phyloP scores from a whole-genome alignment of 164 flowering plant genomes.

The Nymphaea thermarum region DNA sequence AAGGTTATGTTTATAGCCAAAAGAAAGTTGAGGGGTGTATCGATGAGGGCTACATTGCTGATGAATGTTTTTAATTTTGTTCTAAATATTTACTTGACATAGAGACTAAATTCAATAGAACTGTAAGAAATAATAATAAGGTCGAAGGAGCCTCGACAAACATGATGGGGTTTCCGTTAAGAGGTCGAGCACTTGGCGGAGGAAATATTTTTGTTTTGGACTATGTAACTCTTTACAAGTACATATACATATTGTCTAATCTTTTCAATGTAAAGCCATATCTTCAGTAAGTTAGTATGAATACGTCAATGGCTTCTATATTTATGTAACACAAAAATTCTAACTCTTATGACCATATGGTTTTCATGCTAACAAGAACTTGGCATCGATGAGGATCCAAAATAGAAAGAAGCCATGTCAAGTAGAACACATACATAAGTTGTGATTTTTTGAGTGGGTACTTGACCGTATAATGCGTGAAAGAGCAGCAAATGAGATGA shows the following conservation, averaged over 20 bases:
- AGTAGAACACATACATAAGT: neutral
- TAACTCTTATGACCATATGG: neutral
- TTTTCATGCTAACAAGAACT: neutral
- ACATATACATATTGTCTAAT: too few relatives aligned
- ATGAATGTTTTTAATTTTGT: constrained; percentile 6
- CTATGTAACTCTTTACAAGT: too few relatives aligned
- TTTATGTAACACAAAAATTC: neutral
- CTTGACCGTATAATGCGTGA: neutral
- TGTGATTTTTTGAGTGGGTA: neutral
- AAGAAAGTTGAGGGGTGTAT: constrained; percentile 8
- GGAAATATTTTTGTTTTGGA: neutral
- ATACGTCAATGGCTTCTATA: neutral
- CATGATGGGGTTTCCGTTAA: too few relatives aligned
- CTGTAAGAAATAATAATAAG: neutral
- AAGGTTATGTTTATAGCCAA: constrained; percentile 6
- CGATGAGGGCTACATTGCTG: constrained; percentile 4
- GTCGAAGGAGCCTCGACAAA: neutral
- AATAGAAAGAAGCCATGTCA: neutral
- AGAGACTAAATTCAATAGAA: neutral
- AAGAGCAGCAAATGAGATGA: neutral
- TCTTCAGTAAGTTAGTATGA: neutral
- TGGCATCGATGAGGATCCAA: neutral
- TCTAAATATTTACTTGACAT: neutral
- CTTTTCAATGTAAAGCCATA: neutral
- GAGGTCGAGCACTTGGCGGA: neutral